Conservation (phyloP, 148 eudicot species). For the Vaccinium darrowii region DNA sequence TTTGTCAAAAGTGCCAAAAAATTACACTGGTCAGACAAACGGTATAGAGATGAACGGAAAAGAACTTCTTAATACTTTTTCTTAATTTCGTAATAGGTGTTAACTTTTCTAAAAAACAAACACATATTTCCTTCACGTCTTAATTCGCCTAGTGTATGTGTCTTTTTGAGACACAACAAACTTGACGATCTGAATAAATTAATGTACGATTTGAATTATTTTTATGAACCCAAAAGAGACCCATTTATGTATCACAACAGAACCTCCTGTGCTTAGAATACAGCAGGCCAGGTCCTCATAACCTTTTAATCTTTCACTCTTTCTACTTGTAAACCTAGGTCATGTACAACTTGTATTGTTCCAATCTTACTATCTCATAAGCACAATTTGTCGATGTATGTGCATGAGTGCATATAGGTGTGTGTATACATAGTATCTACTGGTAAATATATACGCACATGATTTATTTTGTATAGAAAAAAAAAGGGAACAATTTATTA, state of each 20-base stretch:
- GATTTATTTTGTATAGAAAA: not conserved
- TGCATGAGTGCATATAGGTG: not conserved
- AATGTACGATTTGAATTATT: no score
- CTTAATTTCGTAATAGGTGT: not conserved
- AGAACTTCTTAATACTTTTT: not conserved
- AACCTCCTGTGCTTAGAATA: no score
- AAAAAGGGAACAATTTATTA: no score
- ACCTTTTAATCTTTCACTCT: not conserved
- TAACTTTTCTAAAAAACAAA: not conserved
- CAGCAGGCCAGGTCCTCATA: no score
- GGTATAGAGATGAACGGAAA: no score
- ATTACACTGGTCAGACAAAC: not conserved
- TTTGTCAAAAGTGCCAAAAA: not conserved
- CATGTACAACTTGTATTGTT: not conserved
- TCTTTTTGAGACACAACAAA: no score
- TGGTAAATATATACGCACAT: not conserved
- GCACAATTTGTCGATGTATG: not conserved
- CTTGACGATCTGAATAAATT: no score
- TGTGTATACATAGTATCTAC: not conserved
- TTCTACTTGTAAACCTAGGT: not conserved
- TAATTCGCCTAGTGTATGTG: no score
- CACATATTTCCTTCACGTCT: not conserved
- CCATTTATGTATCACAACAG: no score
- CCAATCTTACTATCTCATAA: not conserved
- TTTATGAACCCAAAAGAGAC: no score